Percentiles rank a stretch among this genome's conserved stretches.
Evolutionary conservation across 768 basidiomycete genomes (phyloP).

Genomic region (Trametes coccinea): DNA sequence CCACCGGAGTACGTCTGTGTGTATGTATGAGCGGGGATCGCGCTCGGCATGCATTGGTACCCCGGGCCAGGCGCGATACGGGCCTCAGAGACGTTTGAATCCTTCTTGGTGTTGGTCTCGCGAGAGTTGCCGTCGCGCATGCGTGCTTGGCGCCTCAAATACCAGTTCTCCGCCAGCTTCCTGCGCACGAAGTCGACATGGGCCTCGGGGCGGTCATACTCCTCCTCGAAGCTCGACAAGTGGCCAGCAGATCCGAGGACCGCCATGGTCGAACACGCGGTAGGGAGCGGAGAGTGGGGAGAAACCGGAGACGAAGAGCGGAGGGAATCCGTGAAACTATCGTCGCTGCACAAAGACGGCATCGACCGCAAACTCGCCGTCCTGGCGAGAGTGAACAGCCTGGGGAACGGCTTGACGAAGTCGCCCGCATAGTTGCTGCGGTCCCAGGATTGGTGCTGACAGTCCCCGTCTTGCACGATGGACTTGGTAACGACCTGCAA

Average conservation of each 20-base stretch:
- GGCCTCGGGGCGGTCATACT: constrained; percentile 7
- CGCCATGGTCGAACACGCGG: constrained; percentile 10
- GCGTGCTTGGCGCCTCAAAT: constrained; percentile 7
- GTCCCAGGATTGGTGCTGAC: too few species aligned
- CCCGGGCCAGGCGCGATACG: background rate
- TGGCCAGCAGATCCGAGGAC: constrained; percentile 6
- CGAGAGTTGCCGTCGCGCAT: constrained; percentile 15
- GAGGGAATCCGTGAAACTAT: background rate
- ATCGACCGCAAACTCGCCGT: background rate
- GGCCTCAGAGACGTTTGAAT: constrained; percentile 1
- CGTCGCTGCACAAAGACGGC: constrained; percentile 8
- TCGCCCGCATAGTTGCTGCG: background rate
- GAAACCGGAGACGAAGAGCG: background rate
- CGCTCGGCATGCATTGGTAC: background rate
- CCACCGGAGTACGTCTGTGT: background rate
- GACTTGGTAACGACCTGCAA: too few species aligned
- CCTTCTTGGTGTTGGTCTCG: constrained; percentile 4
- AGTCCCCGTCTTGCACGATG: too few species aligned
- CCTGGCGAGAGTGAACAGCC: background rate
- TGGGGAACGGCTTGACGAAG: background rate
- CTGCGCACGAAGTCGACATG: constrained; percentile 3
- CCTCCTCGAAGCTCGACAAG: constrained; percentile 7
- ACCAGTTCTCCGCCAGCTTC: background rate
- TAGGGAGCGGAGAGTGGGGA: constrained; percentile 5
- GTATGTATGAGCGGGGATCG: too few species aligned